Evolutionary conservation across 257 asterid genomes (phyloP).

Genomic region (Rhazya stricta): DNA sequence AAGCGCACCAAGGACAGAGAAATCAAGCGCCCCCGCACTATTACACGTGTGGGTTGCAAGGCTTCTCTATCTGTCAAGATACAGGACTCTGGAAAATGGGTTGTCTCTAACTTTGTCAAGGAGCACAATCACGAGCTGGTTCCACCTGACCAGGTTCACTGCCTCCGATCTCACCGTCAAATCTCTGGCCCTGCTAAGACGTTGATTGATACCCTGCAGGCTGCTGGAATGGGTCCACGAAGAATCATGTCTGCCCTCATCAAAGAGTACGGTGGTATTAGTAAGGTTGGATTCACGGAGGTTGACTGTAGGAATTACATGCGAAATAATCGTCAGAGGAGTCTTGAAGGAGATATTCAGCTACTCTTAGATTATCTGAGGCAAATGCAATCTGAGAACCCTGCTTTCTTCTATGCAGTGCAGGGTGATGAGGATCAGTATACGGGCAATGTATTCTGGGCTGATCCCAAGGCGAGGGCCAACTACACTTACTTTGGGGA

Average conservation of each 20-base stretch:
- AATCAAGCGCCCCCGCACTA: constrained; percentile 76
- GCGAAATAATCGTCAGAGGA: constrained; percentile 79
- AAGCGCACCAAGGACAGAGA: constrained; percentile 85
- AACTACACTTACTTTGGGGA: constrained; percentile 84
- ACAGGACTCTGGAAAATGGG: constrained; percentile 89
- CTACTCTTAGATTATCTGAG: constrained; percentile 79
- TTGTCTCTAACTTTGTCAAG: constrained; percentile 68
- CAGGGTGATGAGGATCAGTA: constrained; percentile 81
- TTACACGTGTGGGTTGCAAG: constrained; percentile 96
- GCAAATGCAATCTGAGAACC: constrained; percentile 69
- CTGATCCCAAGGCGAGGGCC: constrained; percentile 67
- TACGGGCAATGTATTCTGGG: constrained; percentile 88
- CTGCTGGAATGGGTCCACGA: constrained; percentile 99
- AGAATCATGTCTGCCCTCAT: constrained; percentile 93
- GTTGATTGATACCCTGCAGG: constrained; percentile 91
- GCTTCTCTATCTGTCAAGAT: constrained; percentile 85
- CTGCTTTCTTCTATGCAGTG: constrained; percentile 67
- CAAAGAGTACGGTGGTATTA: constrained; percentile 94
- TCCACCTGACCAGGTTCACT: constrained; percentile 92
- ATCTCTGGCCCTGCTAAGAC: constrained; percentile 96
- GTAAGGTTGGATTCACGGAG: constrained; percentile 95
- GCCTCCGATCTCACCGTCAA: constrained; percentile 91
- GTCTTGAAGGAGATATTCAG: constrained; percentile 92
- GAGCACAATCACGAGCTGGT: constrained; percentile 94
- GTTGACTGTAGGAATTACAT: constrained; percentile 95